Evolutionary conservation across 1,284 basidiomycete genomes (phyloP).

Genomic region (Mycena citricolor): DNA sequence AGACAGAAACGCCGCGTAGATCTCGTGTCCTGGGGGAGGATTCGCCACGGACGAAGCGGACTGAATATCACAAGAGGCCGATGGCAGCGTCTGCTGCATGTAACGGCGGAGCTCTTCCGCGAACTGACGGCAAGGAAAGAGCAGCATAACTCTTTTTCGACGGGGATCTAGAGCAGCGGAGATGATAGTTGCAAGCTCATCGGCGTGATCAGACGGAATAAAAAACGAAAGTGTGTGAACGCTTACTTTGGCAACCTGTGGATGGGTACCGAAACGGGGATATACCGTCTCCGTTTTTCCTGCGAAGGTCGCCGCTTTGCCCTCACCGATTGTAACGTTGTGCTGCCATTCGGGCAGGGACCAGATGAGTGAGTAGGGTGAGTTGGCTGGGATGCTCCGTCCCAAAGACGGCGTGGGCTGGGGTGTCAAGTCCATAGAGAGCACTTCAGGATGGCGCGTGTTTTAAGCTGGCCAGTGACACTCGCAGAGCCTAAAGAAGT

Average conservation of each 20-base stretch:
- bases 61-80: slow-evolving; percentile 9
- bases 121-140: slow-evolving; percentile 74
- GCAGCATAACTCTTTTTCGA: slow-evolving; percentile 69
- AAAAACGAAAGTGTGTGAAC: too few species aligned
- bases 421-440: too few species aligned
- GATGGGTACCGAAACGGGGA: slow-evolving; percentile 26
- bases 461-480: too few species aligned
- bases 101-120: slow-evolving; percentile 78
- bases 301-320: slow-evolving; percentile 54
- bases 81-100: slow-evolving; percentile 53
- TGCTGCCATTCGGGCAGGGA: slow-evolving; percentile 94
- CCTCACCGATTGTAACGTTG: slow-evolving; percentile 91
- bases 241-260: slow-evolving; percentile 75
- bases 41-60: slow-evolving; percentile 12
- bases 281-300: slow-evolving; percentile 3
- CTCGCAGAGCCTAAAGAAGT: too few species aligned
- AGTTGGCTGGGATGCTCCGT: slow-evolving; percentile 59
- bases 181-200: slow-evolving; percentile 80
- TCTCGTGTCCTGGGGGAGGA: slow-evolving; percentile 12
- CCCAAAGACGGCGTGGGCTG: slow-evolving; percentile 41
- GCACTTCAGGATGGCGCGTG: too few species aligned
- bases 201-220: too few species aligned
- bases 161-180: slow-evolving; percentile 64
- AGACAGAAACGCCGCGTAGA: slow-evolving; percentile 21
- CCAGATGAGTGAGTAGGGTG: slow-evolving; percentile 91